Base-by-base conservation (phyloP, 257 asterid species). In the Fraxinus excelsior region DNA sequence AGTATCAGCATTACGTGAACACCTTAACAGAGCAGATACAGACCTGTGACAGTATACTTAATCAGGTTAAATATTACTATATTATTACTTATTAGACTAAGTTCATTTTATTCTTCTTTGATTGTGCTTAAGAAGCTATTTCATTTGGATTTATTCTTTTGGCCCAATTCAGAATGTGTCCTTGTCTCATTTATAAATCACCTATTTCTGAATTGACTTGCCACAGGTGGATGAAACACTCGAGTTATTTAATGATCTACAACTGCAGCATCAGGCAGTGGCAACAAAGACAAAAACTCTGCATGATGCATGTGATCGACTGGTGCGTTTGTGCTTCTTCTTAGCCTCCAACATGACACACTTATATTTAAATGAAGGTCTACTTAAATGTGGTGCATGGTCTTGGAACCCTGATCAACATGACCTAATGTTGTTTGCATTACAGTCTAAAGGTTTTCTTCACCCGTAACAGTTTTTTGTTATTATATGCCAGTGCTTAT, bases 231-330 rank as follows among this genome's bases (percentile, higher is more conserved):
- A 93, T 84, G 97, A 96, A 82, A 96, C 98, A 74, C 99, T 96
- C 58, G 96, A 91, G 69, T 85, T 93, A 73, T 93, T 96, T 84
- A 91, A 88, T 89, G 97, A 92, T 74, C 88, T 93, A 70, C 99
- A 96, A 80, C 86, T 90, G 76, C 98, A 96, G 89, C 98, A 93
- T 90, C 95, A 93, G 80, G 95, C 97, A 76, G 99, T 96, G 70
- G 98, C 99, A 76, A 96, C 92, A 42, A 96, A 93, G 85, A 96
- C 99, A 60, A 93, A 90, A 87, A 96, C 97, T 77, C 89, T 96
- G 84, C 99, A 96, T 88, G 99, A 91, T 88, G 98, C 99, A 69
- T 93, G 98, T 19, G 97, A 96, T 77, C 91, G 98, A 84, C 88
- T 96, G 99, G 99, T 91, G 85, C 53, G 80, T 70, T 38, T 78